Evolutionary conservation across 2,329 filamentous ascomycete species (phyloP), one percentile per base, ranked within the genome.

Genomic region (Graphium sp.): DNA sequence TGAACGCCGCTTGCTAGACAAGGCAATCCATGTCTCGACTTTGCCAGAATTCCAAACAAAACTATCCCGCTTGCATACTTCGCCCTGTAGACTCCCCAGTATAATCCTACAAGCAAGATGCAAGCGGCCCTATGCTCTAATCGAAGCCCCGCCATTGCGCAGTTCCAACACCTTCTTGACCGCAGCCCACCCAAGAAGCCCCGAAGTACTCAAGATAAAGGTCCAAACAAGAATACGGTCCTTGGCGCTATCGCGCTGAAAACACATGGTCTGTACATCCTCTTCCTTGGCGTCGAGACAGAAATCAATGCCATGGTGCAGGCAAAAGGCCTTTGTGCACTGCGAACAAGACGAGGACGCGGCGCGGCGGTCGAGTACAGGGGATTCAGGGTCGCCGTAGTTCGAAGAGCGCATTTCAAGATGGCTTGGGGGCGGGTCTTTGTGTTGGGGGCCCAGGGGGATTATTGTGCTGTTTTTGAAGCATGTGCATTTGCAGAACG

Each of bases 401-500:
- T 19, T 41, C 34, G 3, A 34, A 32, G 6, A 37, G 24, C 6
- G 30, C 18, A 23, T 11, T 34, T 26, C 19, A 32, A 15, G 28
- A 37, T 20, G 39, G 33, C 29, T 35, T 37, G 29, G 41, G 39
- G 33, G 33, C 40, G 36, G 37, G 30, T 39, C 30, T 35, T 46
- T 37, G 29, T 49, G 41, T 33, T 57, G 49, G 4, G 62, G 59
- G n/a, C 58, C 64, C 7, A 74, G 59, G 10, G 64, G 58, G 43
- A 76, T 72, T 41, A 76, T 72, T 38, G 69, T 75, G 57, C 66
- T 72, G 54, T 76, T 75, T 40, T 66, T 68, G 54, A 73, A 73
- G 53, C 71, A 76, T 39, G 68, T 75, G 53, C 71, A 76, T 59
- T 76, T 76, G 58, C 71, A 76, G 46, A 75, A 76, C 2, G 65